Percentiles rank a stretch among this genome's conserved stretches.
These are phyloP conservation scores for Dactylorhiza incarnata DNA, from an alignment of 106 monocot species.

Conservation along the genomic window DNA sequence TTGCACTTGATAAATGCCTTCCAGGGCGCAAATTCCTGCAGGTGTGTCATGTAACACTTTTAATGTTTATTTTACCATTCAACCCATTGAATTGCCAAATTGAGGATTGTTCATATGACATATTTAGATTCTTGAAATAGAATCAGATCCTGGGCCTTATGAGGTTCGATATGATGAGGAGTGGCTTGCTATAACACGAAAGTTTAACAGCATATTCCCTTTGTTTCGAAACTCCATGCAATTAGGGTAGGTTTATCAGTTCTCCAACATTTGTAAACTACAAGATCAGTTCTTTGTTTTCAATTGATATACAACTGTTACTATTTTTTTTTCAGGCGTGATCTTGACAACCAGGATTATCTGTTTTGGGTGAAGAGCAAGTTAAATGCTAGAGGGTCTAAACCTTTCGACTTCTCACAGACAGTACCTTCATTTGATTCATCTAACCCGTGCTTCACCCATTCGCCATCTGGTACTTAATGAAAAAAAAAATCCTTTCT, in stretches of 20 bases:
- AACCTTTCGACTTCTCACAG: constrained; percentile 71
- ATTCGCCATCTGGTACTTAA: constrained; percentile 22
- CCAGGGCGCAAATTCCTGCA: constrained; percentile 65
- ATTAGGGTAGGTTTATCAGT: constrained; percentile 19
- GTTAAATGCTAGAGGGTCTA: constrained; percentile 51
- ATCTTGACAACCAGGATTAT: constrained; percentile 38
- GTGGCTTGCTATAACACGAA: constrained; percentile 89
- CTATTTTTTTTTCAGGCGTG: constrained; percentile 23
- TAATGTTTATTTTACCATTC: not conserved
- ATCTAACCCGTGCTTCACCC: constrained; percentile 10
- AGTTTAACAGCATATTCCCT: constrained; percentile 59
- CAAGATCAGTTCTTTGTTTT: not conserved
- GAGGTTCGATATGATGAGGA: constrained; percentile 88
- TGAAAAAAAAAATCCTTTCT: not conserved
- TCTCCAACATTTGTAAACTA: not conserved
- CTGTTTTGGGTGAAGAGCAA: constrained; percentile 52
- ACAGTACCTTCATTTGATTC: constrained; percentile 48
- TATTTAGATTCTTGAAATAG: constrained; percentile 72
- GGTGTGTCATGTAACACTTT: constrained; percentile 22
- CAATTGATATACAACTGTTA: not conserved
- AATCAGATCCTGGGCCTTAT: constrained; percentile 69
- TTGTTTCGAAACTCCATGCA: constrained; percentile 30
- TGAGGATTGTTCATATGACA: constrained; percentile 2
- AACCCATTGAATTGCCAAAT: not conserved
- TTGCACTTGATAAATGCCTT: constrained; percentile 96